These are phyloP conservation scores for Neurospora sp. DNA, from an alignment of 2,329 filamentous ascomycete genomes.

Conservation along the genomic window DNA sequence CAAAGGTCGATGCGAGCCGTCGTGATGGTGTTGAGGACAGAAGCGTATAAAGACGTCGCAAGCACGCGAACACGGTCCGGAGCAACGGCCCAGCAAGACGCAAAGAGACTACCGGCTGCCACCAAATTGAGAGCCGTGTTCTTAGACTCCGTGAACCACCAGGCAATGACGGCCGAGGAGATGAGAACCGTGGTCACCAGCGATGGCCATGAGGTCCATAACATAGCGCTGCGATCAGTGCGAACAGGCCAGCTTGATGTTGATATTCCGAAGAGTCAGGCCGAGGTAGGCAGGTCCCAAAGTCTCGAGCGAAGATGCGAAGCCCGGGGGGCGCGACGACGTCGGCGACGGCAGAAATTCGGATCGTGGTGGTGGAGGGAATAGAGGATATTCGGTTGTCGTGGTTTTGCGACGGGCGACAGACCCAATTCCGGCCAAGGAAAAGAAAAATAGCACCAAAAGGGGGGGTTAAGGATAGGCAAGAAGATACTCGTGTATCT, in stretches of 20 bases:
- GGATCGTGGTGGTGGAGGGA: not conserved
- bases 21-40: constrained; percentile 26
- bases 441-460: not conserved
- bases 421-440: not conserved
- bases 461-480: not conserved
- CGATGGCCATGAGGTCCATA: constrained; percentile 39
- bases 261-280: not conserved
- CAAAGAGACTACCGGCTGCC: constrained; percentile 28
- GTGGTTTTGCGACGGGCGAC: not conserved
- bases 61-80: constrained; percentile 30
- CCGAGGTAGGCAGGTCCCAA: not conserved
- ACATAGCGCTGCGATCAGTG: constrained; percentile 32
- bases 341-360: not conserved
- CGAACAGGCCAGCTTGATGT: not conserved
- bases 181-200: constrained; percentile 35
- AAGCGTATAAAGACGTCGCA: constrained; percentile 25
- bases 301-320: not conserved
- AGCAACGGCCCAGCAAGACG: constrained; percentile 33
- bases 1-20: constrained; percentile 37
- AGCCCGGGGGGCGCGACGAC: not conserved
- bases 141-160: constrained; percentile 36
- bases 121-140: constrained; percentile 32
- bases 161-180: constrained; percentile 31
- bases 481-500: not conserved
- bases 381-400: not conserved